Base-by-base conservation (phyloP, 2,329 filamentous ascomycete species). In the Alternaria arbusti region DNA sequence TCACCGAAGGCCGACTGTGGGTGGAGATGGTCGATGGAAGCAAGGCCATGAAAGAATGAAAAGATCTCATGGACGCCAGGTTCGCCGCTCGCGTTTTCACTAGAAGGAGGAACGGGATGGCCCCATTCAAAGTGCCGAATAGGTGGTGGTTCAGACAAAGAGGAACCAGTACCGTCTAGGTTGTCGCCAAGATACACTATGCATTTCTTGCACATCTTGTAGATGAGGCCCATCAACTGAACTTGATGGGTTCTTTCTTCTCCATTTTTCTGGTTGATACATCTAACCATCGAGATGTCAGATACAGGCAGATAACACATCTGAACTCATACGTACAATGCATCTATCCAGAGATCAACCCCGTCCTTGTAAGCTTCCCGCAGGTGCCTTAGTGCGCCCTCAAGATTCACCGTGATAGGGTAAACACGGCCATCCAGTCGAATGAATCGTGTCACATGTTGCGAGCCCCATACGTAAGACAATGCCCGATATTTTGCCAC, bases 241-340 rank as follows among this genome's bases (percentile, higher is more conserved):
- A 72, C 68, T 54, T 74, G 71, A n/a, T 56, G 32, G 11, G 57
- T 69, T 23, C 68, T 54, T 43, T 73, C 68, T 0, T 47, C 11
- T 3, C 52, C 10, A 47, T 73, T 56, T 0, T 57, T 28, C 44
- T 74, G 69, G 15, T 72, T 66, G 46, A 73, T 73, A 26, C 69
- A 71, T 32, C 49, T 52, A 3, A 3, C 1, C 26, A 13, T 5
- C 9, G 36, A 6, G 0, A 23, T 0, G 46, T n/a, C 8, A 30
- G 46, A 20, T 20, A 20, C 20, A n/a, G n/a, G n/a, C n/a, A n/a
- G n/a, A n/a, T n/a, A n/a, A n/a, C n/a, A n/a, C n/a, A n/a, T n/a
- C n/a, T n/a, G n/a, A n/a, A n/a, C n/a, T n/a, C 10, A 17, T 23
- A 51, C 57, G 10, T 51, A 54, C 15, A 73, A 23, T 2, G 70